A percentile compares a stretch with the other conserved stretches of the same genome.
phyloP scores from a whole-genome alignment of 495 filamentous ascomycete species.

The Neurospora sp. region DNA sequence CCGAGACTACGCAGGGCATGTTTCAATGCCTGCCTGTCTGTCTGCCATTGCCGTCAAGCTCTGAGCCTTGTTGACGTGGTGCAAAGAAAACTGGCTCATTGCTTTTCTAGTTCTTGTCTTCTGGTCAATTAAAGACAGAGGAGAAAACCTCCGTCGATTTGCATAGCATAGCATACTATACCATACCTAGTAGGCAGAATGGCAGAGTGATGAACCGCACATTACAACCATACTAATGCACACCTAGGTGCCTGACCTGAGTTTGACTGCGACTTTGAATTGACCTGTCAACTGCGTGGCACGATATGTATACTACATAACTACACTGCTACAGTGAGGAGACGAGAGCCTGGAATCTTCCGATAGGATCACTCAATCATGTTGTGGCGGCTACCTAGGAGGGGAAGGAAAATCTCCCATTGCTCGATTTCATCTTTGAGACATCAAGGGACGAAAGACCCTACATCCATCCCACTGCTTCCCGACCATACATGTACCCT shows the following conservation, averaged over 20 bases:
- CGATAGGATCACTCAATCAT: neutral
- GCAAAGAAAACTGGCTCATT: neutral
- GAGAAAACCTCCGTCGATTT: neutral
- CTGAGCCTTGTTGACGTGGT: neutral
- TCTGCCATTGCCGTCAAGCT: neutral
- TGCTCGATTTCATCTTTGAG: neutral
- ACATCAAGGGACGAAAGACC: neutral
- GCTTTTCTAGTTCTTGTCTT: neutral
- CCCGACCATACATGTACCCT: neutral
- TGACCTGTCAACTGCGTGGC: neutral
- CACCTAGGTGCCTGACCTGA: neutral
- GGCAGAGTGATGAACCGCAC: neutral
- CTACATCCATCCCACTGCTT: neutral
- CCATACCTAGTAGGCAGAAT: neutral
- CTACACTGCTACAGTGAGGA: neutral
- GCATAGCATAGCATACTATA: neutral
- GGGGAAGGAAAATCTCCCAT: neutral
- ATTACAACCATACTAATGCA: neutral
- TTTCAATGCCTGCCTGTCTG: neutral
- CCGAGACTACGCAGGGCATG: neutral
- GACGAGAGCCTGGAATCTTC: neutral
- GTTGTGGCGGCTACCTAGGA: neutral
- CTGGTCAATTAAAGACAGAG: neutral
- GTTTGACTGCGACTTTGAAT: neutral
- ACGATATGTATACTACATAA: neutral